Evolutionary conservation across 2,329 filamentous ascomycete species (phyloP), one percentile per base, ranked within the genome.

Genomic region (Penicillium sp.): DNA sequence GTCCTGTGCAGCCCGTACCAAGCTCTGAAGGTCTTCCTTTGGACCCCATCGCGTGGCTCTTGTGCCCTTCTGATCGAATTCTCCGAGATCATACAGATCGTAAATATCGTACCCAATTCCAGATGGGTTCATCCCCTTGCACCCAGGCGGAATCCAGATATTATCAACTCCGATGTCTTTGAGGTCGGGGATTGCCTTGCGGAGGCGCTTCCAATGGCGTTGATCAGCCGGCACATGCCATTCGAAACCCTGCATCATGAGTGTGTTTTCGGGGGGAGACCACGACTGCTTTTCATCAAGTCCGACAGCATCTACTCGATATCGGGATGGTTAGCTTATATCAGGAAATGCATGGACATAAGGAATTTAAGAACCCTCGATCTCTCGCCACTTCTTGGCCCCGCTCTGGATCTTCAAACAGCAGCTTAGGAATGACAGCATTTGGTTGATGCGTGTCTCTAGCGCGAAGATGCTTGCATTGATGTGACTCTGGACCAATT

Each of bases 101-200:
- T 89, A 90, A 59, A 85, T 78, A 67, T 88, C 86, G 61, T 88
- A 88, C 7, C 88, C 88, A 62, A 88, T 89, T 33, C 86, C 84
- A 27, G 80, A 74, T 1, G 82, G 79, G 29, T 79, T 80, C 57
- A 84, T 83, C 1, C 83, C 87, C 75, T 90, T 90, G 74, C 87
- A 89, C 51, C 82, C 88, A 0, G 88, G 88, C 0, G 88, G 88
- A 6, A 90, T 82, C 87, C 87, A 90, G 19, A 88, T 75, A 55
- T 80, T 81, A 46, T 84, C 82, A 37, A 89, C 78, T 2, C 88
- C 88, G 35, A 86, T 80, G 0, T 79, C 75, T 64, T 84, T 83
- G 2, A 89, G 76, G 3, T 76, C 74, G 0, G 83, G 80, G 1
- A 88, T 67, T 7, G 79, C 78, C 19, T 76, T 73, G 15, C 75